phyloP scores from a whole-genome alignment of 345 rosid species.

The Bretschneidera sinensis region DNA sequence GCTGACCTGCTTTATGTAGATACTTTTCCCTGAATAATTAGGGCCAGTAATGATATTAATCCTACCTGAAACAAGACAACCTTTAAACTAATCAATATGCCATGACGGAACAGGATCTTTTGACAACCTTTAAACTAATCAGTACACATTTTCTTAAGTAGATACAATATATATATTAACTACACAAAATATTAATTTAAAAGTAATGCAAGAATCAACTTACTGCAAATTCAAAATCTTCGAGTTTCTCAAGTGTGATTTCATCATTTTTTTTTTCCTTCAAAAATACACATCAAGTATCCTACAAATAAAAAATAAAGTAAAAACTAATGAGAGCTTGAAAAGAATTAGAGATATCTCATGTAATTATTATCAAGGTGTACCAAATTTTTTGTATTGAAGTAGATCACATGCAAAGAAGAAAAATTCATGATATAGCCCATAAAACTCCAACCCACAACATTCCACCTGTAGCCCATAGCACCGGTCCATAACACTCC shows the following conservation, averaged over 20 bases:
- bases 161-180: neutral
- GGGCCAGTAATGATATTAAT: slow-evolving; percentile 92
- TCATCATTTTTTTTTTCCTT: slow-evolving; percentile 74
- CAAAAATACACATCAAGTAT: slow-evolving; percentile 81
- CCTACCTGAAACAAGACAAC: slow-evolving; percentile 51
- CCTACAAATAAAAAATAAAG: slow-evolving; percentile 35
- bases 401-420: too few species aligned
- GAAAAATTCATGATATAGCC: too few species aligned
- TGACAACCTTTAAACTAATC: slow-evolving; percentile 6
- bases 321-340: neutral
- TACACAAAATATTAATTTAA: neutral
- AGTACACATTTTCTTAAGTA: slow-evolving; percentile 10
- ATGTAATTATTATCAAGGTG: too few species aligned
- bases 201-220: slow-evolving; percentile 23
- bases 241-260: slow-evolving; percentile 38
- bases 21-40: slow-evolving; percentile 95
- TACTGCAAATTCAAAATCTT: slow-evolving; percentile 74
- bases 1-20: slow-evolving; percentile 85
- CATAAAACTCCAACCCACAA: too few species aligned
- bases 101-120: neutral
- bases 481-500: too few species aligned
- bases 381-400: too few species aligned
- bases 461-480: too few species aligned
- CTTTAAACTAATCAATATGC: slow-evolving; percentile 5
- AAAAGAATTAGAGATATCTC: neutral